Percentiles rank a stretch among this genome's conserved stretches.
Evolutionary conservation across 257 asterid genomes (phyloP).

Genomic region (Fraxinus excelsior): DNA sequence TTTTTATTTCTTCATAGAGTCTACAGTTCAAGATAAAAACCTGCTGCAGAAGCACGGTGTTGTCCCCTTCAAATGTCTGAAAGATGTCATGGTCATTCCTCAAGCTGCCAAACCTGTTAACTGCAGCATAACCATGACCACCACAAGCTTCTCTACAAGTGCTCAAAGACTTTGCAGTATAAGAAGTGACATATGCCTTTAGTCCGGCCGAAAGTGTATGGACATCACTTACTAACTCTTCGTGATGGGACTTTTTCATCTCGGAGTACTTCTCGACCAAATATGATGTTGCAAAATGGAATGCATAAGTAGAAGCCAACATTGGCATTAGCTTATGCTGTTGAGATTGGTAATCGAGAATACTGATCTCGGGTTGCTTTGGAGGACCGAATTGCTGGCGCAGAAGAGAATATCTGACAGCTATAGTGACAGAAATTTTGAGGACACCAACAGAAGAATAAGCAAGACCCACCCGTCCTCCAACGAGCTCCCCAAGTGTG

Average conservation of each 20-base stretch:
- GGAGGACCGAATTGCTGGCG: conserved; percentile 99
- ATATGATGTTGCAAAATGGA: conserved; percentile 77
- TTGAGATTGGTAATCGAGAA: conserved; percentile 95
- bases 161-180: conserved; percentile 80
- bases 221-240: conserved; percentile 77
- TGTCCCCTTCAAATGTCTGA: conserved; percentile 99
- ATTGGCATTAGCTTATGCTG: conserved; percentile 98
- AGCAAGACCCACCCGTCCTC: conserved; percentile 98
- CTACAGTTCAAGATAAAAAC: conserved; percentile 32
- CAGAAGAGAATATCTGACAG: conserved; percentile 77
- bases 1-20: background rate
- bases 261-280: conserved; percentile 77
- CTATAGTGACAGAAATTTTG: conserved; percentile 73
- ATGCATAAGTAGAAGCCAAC: conserved; percentile 89
- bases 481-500: conserved; percentile 96
- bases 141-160: conserved; percentile 96
- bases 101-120: conserved; percentile 87
- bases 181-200: conserved; percentile 91
- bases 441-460: conserved; percentile 90
- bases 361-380: conserved; percentile 86
- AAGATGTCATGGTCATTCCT: conserved; percentile 98
- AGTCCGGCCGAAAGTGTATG: conserved; percentile 95
- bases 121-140: conserved; percentile 99
- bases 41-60: conserved; percentile 97
- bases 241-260: conserved; percentile 81